Conservation (phyloP, 2,329 filamentous ascomycete genomes). For the Botrytis sinoallii region DNA sequence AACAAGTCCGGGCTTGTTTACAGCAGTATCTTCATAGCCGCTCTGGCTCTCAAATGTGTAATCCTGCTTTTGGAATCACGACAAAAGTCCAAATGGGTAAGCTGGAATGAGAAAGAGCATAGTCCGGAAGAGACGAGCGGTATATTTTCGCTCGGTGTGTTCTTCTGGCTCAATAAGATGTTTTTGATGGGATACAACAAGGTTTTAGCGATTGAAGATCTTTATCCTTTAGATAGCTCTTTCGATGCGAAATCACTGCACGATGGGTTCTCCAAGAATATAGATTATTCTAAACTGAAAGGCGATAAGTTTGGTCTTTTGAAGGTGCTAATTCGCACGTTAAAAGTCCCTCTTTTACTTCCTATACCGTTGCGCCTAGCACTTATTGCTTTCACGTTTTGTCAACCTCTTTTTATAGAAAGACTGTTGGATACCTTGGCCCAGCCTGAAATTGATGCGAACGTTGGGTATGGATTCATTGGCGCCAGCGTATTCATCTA, state of each 20-base stretch:
- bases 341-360: conserved; percentile 18
- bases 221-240: conserved; percentile 27
- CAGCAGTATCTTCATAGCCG: conserved; percentile 18
- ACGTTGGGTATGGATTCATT: conserved; percentile 28
- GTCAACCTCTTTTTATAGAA: conserved; percentile 25
- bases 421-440: conserved; percentile 26
- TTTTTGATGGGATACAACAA: conserved; percentile 35
- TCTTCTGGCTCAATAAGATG: conserved; percentile 39
- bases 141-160: conserved; percentile 36
- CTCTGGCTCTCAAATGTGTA: conserved; percentile 17
- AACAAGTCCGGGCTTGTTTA: conserved; percentile 26
- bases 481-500: conserved; percentile 26
- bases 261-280: conserved; percentile 11
- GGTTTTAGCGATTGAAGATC: conserved; percentile 32
- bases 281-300: conserved; percentile 21
- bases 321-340: conserved; percentile 28
- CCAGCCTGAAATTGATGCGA: conserved; percentile 20
- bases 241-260: conserved; percentile 22
- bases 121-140: conserved; percentile 35
- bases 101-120: conserved; percentile 3
- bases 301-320: conserved; percentile 23
- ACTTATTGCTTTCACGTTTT: conserved; percentile 27
- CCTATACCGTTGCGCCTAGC: conserved; percentile 24
- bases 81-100: conserved; percentile 21
- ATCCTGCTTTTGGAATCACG: conserved; percentile 24